Evolutionary conservation across 345 rosid species (phyloP).

Genomic region (Eutrema japonicum): DNA sequence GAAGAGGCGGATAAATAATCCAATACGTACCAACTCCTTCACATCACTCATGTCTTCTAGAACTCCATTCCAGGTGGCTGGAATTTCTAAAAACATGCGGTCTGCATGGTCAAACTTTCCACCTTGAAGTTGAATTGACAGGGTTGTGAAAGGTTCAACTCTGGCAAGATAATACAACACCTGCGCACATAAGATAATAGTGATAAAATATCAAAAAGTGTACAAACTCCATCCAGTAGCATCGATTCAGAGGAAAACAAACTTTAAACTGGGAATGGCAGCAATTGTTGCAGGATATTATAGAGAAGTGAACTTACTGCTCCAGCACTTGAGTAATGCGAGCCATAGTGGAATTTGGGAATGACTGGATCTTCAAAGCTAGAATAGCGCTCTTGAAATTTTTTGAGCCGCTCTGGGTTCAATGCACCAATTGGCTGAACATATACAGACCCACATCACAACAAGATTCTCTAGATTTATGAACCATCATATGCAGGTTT

Average conservation of each 20-base stretch:
- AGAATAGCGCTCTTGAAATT: constrained; percentile 94
- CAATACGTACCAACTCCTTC: constrained; percentile 85
- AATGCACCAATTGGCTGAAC: constrained; percentile 98
- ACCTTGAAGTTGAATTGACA: constrained; percentile 98
- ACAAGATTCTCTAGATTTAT: constrained; percentile 22
- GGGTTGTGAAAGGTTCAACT: constrained; percentile 94
- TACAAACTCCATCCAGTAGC: constrained; percentile 20
- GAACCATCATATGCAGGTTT: constrained; percentile 32
- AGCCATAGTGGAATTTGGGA: constrained; percentile 98
- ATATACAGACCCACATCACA: constrained; percentile 34
- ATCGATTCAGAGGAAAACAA: constrained; percentile 26
- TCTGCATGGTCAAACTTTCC: constrained; percentile 99
- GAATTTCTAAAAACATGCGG: constrained; percentile 89
- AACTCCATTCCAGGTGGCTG: constrained; percentile 96
- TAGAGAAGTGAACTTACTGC: constrained; percentile 62
- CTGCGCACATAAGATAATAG: constrained; percentile 53
- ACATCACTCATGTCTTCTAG: constrained; percentile 98
- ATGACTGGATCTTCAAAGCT: constrained; percentile 97
- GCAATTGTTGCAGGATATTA: constrained; percentile 26
- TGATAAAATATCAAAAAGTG: constrained; percentile 21
- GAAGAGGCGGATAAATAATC: constrained; percentile 27
- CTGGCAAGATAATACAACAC: constrained; percentile 92
- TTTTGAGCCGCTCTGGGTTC: constrained; percentile 77
- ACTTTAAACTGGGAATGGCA: constrained; percentile 22
- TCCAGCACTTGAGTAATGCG: constrained; percentile 98